A percentile compares a stretch with the other conserved stretches of the same genome.
Conservation (phyloP, 1,139 yeast species). For the Blastobotrys raffinosifermentans region DNA sequence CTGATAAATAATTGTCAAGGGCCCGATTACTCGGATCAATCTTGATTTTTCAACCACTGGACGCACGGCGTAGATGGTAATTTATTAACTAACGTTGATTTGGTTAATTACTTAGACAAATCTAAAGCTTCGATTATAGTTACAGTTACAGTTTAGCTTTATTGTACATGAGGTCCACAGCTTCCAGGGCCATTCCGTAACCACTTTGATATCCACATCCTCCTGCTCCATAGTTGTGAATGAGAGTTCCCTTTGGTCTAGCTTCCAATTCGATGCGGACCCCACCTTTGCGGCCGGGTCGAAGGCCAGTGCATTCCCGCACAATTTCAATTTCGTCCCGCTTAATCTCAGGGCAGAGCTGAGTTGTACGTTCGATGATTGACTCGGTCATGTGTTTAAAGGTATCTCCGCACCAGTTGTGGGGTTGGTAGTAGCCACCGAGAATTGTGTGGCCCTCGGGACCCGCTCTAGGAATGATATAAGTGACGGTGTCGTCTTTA, state of each 20-base stretch:
- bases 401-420: slow-evolving; percentile 53
- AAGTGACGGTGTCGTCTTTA: slow-evolving; percentile 30
- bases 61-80: no score
- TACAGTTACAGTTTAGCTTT: no score
- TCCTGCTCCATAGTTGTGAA: slow-evolving; percentile 71
- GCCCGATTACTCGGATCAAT: no score
- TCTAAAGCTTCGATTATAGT: no score
- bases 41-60: no score
- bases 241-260: slow-evolving; percentile 33
- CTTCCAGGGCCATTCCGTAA: slow-evolving; percentile 53
- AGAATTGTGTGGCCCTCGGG: slow-evolving; percentile 56
- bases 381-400: slow-evolving; percentile 49
- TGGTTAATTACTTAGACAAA: no score
- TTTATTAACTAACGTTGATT: no score
- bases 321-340: slow-evolving; percentile 39
- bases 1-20: no score
- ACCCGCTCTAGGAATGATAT: slow-evolving; percentile 63
- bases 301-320: slow-evolving; percentile 58
- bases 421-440: slow-evolving; percentile 62
- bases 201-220: slow-evolving; percentile 78
- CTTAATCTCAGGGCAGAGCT: slow-evolving; percentile 47
- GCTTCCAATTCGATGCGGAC: slow-evolving; percentile 51
- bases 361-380: slow-evolving; percentile 52
- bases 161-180: no score
- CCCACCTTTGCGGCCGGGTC: slow-evolving; percentile 69